Conservation (phyloP, 1,139 yeast genomes). For the Geotrichum carabidarum region DNA sequence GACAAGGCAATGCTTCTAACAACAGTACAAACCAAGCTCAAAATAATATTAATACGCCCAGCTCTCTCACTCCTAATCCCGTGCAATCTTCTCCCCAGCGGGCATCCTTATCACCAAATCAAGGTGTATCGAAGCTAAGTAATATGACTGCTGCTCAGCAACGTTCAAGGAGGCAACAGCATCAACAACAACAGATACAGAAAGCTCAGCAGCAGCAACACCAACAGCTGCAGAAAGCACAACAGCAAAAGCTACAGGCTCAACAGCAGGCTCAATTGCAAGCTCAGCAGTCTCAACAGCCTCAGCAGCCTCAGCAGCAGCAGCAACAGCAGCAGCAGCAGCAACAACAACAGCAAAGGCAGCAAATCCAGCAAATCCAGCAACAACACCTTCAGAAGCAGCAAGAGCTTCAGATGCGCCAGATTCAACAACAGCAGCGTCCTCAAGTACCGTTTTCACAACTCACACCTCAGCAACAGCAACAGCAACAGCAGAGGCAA, state of each 20-base stretch:
- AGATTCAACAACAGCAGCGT: constrained; percentile 6
- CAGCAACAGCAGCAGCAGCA: constrained; percentile 12
- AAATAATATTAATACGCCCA: constrained; percentile 8
- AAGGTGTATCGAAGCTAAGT: constrained; percentile 1
- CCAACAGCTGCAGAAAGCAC: neutral
- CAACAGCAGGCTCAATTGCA: constrained; percentile 5
- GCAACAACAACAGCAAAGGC: constrained; percentile 8
- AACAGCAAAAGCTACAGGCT: constrained; percentile 1
- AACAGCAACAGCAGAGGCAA: constrained; percentile 18
- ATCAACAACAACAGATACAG: constrained; percentile 6
- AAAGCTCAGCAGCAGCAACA: constrained; percentile 6
- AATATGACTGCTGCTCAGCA: constrained; percentile 1
- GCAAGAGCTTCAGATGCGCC: constrained; percentile 15
- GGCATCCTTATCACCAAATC: constrained; percentile 2
- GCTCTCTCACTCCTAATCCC: neutral
- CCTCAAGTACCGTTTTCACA: constrained; percentile 1
- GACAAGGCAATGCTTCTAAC: constrained; percentile 3
- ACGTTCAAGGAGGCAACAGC: constrained; percentile 3
- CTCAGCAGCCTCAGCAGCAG: constrained; percentile 5
- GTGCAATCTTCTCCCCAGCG: constrained; percentile 5
- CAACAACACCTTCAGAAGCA: constrained; percentile 17
- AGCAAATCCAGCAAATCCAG: constrained; percentile 7
- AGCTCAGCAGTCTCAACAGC: constrained; percentile 4
- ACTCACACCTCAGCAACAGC: constrained; percentile 15
- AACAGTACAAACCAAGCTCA: constrained; percentile 1